These are phyloP conservation scores for Penicillium sp. DNA, from an alignment of 2,329 filamentous ascomycete genomes.

Conservation along the genomic window DNA sequence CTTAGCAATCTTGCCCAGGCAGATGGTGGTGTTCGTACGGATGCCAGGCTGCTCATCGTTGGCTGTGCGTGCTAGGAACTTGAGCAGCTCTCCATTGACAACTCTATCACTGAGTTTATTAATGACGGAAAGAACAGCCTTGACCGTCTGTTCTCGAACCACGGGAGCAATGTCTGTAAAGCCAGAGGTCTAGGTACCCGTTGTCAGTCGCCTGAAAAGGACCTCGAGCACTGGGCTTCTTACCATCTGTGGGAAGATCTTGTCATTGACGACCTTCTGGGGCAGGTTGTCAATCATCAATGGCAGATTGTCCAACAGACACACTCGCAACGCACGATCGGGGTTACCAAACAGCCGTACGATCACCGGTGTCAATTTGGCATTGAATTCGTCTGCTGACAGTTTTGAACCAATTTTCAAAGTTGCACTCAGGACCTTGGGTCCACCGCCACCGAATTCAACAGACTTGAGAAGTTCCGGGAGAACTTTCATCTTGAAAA, in stretches of 20 bases:
- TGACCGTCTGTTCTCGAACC: constrained; percentile 92
- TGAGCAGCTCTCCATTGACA: constrained; percentile 89
- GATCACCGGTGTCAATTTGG: constrained; percentile 80
- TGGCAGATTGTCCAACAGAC: constrained; percentile 82
- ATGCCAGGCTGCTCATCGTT: constrained; percentile 98
- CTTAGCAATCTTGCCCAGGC: constrained; percentile 91
- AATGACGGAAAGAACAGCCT: constrained; percentile 85
- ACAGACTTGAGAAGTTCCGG: constrained; percentile 97
- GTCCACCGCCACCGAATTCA: constrained; percentile 95
- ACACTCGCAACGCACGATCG: constrained; percentile 88
- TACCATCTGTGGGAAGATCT: constrained; percentile 93
- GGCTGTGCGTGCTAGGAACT: constrained; percentile 89
- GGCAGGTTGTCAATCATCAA: constrained; percentile 88
- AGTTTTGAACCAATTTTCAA: constrained; percentile 90
- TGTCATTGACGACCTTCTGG: constrained; percentile 89
- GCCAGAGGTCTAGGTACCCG: constrained; percentile 70
- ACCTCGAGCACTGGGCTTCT: constrained; percentile 21
- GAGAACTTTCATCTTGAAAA: constrained; percentile 95
- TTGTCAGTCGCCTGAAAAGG: constrained; percentile 29
- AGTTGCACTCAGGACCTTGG: constrained; percentile 83
- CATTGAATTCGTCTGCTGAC: constrained; percentile 84
- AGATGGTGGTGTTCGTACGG: constrained; percentile 96
- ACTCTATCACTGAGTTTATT: constrained; percentile 87
- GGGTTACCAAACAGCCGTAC: constrained; percentile 87
- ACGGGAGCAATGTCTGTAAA: constrained; percentile 91